phyloP scores from a whole-genome alignment of 2,329 filamentous ascomycete genomes.

The Fusarium euwallaceae region DNA sequence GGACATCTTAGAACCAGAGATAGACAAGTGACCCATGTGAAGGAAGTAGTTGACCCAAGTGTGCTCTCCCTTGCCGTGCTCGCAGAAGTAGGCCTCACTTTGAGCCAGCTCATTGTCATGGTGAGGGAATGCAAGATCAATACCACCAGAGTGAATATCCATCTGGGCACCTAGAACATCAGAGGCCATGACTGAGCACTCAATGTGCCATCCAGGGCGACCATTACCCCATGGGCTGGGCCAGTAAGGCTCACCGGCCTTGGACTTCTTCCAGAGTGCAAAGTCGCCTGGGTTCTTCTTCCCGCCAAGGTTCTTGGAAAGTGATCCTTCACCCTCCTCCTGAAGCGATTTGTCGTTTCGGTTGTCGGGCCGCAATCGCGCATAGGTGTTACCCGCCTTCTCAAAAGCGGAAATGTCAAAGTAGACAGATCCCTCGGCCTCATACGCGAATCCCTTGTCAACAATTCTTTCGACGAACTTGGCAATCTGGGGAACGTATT shows the following conservation, averaged over 20 bases:
- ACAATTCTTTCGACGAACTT: conserved; percentile 86
- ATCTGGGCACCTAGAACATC: conserved; percentile 87
- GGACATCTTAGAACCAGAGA: conserved; percentile 94
- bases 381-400: conserved; percentile 85
- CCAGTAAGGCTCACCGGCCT: conserved; percentile 93
- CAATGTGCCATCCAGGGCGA: conserved; percentile 95
- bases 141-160: conserved; percentile 93
- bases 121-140: conserved; percentile 92
- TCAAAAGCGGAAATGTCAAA: conserved; percentile 94
- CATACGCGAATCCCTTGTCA: conserved; percentile 88
- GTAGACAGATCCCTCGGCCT: conserved; percentile 87
- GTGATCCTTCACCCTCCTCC: conserved; percentile 89
- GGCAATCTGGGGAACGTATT: conserved; percentile 90
- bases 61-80: conserved; percentile 64
- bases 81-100: conserved; percentile 84
- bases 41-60: conserved; percentile 97
- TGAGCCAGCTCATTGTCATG: conserved; percentile 95
- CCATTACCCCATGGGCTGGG: conserved; percentile 88
- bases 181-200: conserved; percentile 96
- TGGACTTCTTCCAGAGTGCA: conserved; percentile 93
- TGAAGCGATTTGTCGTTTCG: conserved; percentile 85
- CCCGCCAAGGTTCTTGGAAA: conserved; percentile 71
- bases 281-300: conserved; percentile 89
- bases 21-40: conserved; percentile 90
- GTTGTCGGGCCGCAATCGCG: conserved; percentile 86